Percentiles rank a stretch among this genome's conserved stretches.
These are phyloP conservation scores for Talaromyces sp. DNA, from an alignment of 2,329 filamentous ascomycete genomes.

Conservation along the genomic window DNA sequence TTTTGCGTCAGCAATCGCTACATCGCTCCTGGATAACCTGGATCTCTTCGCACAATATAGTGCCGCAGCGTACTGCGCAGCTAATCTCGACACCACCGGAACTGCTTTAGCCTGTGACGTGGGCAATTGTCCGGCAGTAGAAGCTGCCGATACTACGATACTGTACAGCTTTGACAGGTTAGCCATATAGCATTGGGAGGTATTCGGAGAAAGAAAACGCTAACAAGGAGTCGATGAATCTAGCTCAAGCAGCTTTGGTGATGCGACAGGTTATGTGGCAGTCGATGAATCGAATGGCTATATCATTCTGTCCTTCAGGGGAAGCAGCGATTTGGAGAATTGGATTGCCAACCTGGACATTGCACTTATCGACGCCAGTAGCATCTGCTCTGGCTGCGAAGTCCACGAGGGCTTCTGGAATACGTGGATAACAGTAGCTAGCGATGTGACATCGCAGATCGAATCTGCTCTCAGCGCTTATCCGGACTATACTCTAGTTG, in stretches of 20 bases:
- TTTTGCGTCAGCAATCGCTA: neutral
- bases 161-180: conserved; percentile 51
- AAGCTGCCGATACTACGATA: conserved; percentile 46
- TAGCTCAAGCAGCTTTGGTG: conserved; percentile 24
- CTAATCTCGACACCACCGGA: conserved; percentile 46
- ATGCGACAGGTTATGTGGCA: conserved; percentile 49
- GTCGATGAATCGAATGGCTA: conserved; percentile 44
- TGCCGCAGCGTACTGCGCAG: conserved; percentile 51
- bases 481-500: conserved; percentile 41
- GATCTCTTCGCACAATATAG: conserved; percentile 51
- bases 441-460: conserved; percentile 36
- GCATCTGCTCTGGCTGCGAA: conserved; percentile 42
- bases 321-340: conserved; percentile 29
- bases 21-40: conserved; percentile 39
- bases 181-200: conserved; percentile 9
- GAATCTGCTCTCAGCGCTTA: conserved; percentile 35
- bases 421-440: conserved; percentile 36
- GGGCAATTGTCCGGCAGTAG: conserved; percentile 48
- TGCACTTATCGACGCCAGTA: conserved; percentile 25
- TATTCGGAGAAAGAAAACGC: neutral
- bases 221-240: neutral
- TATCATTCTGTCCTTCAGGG: conserved; percentile 37
- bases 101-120: conserved; percentile 42
- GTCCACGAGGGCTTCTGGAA: conserved; percentile 45
- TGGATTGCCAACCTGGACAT: conserved; percentile 31